Evolutionary conservation across 148 eudicot genomes (phyloP).

Genomic region (Dysphania ambrosioides): DNA sequence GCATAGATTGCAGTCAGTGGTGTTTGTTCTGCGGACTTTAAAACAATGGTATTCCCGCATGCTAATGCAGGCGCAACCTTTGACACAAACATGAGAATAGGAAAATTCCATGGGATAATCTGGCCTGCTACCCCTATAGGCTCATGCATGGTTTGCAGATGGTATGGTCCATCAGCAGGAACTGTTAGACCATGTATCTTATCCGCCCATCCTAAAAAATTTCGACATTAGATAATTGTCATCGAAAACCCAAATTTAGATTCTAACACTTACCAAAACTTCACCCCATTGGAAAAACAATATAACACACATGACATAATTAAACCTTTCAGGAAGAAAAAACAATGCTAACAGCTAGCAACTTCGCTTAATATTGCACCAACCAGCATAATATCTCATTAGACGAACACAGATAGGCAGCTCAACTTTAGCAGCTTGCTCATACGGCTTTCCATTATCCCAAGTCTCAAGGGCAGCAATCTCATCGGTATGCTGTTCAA

Average conservation of each 20-base stretch:
- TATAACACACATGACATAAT: neutral
- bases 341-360: neutral
- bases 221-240: neutral
- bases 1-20: constrained; percentile 65
- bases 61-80: constrained; percentile 85
- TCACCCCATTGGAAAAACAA: neutral
- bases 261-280: neutral
- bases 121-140: constrained; percentile 84
- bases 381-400: constrained; percentile 68
- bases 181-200: constrained; percentile 76
- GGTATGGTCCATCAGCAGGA: constrained; percentile 66
- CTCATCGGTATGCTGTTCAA: constrained; percentile 67
- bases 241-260: neutral
- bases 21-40: constrained; percentile 81
- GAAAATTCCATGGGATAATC: constrained; percentile 87
- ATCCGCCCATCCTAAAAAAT: constrained; percentile 62
- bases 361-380: constrained; percentile 4
- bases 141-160: constrained; percentile 66
- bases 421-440: constrained; percentile 56
- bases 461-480: constrained; percentile 74
- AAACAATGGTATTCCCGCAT: constrained; percentile 66
- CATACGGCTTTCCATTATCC: constrained; percentile 68
- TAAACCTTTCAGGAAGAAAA: neutral
- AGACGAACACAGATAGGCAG: constrained; percentile 58
- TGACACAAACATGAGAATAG: constrained; percentile 76